Evolutionary conservation across 2,329 filamentous ascomycete genomes (phyloP).

Genomic region (Achaetomium macrosporum): DNA sequence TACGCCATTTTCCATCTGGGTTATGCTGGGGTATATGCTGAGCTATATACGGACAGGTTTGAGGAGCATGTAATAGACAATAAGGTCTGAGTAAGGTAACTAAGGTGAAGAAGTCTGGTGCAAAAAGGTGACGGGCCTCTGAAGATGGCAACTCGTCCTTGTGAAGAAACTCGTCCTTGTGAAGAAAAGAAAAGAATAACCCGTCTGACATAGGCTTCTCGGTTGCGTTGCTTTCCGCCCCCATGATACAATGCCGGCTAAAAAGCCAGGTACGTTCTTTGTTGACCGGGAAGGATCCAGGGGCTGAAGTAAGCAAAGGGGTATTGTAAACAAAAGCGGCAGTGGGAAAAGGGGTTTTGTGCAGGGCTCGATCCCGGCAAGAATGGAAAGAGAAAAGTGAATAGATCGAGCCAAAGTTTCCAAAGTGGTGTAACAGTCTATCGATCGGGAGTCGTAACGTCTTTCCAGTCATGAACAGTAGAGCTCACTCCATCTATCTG

Average conservation of each 20-base stretch:
- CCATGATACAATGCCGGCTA: too few species aligned
- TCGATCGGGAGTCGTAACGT: slow-evolving; percentile 16
- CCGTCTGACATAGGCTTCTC: too few species aligned
- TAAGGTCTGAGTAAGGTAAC: not conserved
- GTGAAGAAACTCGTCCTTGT: too few species aligned
- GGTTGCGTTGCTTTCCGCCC: too few species aligned
- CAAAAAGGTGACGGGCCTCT: not conserved
- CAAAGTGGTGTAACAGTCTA: not conserved
- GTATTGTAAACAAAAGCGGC: not conserved
- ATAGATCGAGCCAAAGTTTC: not conserved
- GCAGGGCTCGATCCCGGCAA: not conserved
- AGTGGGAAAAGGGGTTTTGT: not conserved
- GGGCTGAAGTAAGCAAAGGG: slow-evolving; percentile 1
- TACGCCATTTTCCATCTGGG: slow-evolving; percentile 7
- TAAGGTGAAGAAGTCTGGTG: not conserved
- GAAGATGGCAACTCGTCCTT: not conserved
- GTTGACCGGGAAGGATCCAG: not conserved
- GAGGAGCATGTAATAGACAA: not conserved
- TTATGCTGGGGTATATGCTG: slow-evolving; percentile 11
- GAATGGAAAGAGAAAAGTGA: not conserved
- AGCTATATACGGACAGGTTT: slow-evolving; percentile 10
- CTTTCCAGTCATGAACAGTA: slow-evolving; percentile 19
- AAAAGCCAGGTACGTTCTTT: too few species aligned
- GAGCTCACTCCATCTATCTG: not conserved
- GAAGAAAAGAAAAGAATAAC: not conserved